A percentile compares a stretch with the other conserved stretches of the same genome.
Conservation (phyloP, 257 asterid species). For the Solanum dulcamara region DNA sequence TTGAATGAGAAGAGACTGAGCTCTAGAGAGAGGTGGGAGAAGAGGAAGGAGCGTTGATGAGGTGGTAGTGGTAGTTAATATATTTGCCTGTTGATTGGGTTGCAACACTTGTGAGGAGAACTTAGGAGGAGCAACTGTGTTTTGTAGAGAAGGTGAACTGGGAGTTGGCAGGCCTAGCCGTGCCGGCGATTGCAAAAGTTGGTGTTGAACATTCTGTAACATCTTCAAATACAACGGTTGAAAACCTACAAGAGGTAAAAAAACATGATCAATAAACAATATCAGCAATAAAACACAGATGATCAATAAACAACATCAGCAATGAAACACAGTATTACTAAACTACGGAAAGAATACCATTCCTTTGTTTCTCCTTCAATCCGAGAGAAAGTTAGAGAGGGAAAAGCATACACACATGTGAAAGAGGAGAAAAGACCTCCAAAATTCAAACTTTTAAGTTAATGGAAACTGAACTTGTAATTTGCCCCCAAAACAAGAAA, state of each 20-base stretch:
- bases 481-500: background rate
- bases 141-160: slow-evolving; percentile 73
- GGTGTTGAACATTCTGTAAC: slow-evolving; percentile 74
- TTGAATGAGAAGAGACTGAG: slow-evolving; percentile 71
- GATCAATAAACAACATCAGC: background rate
- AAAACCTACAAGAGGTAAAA: background rate
- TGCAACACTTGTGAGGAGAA: slow-evolving; percentile 45
- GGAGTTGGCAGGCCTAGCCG: slow-evolving; percentile 86
- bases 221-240: slow-evolving; percentile 13
- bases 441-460: background rate
- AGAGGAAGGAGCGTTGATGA: slow-evolving; percentile 86
- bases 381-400: background rate
- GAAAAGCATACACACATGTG: background rate
- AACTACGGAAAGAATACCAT: background rate
- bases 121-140: slow-evolving; percentile 45
- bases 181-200: slow-evolving; percentile 85
- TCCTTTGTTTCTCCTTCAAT: background rate
- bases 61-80: slow-evolving; percentile 31
- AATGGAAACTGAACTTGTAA: background rate
- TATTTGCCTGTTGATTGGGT: slow-evolving; percentile 30
- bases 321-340: background rate
- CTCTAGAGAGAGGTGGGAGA: slow-evolving; percentile 88
- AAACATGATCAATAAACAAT: background rate
- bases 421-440: background rate
- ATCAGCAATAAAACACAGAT: too few relatives aligned